phyloP scores from a whole-genome alignment of 495 filamentous ascomycete species.

The Aspergillus biplanus region DNA sequence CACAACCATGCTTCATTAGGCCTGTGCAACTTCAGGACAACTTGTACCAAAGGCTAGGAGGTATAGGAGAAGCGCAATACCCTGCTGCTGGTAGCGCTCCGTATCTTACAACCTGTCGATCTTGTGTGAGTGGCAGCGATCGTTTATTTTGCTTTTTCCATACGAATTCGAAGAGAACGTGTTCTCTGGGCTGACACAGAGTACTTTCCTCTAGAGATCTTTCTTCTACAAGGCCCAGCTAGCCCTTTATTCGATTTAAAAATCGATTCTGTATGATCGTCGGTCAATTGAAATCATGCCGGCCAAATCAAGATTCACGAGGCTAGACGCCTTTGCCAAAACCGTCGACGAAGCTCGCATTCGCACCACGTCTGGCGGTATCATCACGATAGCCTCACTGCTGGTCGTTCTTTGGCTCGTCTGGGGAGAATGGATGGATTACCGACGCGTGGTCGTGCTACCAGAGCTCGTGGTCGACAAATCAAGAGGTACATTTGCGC shows the following conservation, averaged over 20 bases:
- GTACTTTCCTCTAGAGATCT: constrained; percentile 3
- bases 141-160: neutral
- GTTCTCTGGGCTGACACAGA: neutral
- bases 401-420: constrained; percentile 85
- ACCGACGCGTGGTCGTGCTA: constrained; percentile 80
- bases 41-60: constrained; percentile 23
- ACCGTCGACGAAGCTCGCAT: constrained; percentile 97
- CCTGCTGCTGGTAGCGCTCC: constrained; percentile 9
- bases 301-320: constrained; percentile 81
- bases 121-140: neutral
- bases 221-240: constrained; percentile 9
- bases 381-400: constrained; percentile 89
- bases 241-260: constrained; percentile 10
- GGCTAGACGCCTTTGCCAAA: constrained; percentile 97
- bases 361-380: constrained; percentile 94
- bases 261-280: constrained; percentile 31
- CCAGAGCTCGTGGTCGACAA: constrained; percentile 97
- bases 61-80: constrained; percentile 14
- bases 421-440: constrained; percentile 96
- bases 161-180: neutral
- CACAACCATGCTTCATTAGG: constrained; percentile 10
- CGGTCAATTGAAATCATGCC: constrained; percentile 46
- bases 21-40: constrained; percentile 30
- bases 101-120: constrained; percentile 6
- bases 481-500: constrained; percentile 70